A percentile compares a stretch with the other conserved stretches of the same genome.
phyloP scores from a whole-genome alignment of 2,329 filamentous ascomycete genomes.

The Calonectria pseudoreteaudii region DNA sequence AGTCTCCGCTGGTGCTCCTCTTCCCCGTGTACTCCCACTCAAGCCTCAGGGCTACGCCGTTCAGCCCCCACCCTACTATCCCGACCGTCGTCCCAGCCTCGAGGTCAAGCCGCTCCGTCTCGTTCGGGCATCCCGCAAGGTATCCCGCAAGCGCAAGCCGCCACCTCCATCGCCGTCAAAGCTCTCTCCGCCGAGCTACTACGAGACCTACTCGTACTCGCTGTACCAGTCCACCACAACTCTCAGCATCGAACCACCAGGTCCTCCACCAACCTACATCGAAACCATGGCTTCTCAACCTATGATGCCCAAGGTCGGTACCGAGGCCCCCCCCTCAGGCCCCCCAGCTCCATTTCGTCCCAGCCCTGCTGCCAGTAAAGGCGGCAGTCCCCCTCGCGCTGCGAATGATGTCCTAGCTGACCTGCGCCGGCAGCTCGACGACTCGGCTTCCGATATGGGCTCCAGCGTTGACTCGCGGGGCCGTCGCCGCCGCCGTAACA shows the following conservation, averaged over 20 bases:
- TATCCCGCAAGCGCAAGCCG: slow-evolving; percentile 26
- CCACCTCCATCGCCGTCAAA: background rate
- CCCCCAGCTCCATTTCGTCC: slow-evolving; percentile 14
- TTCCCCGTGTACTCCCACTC: slow-evolving; percentile 34
- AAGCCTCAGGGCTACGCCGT: slow-evolving; percentile 32
- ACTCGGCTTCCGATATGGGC: slow-evolving; percentile 33
- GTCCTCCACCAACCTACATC: slow-evolving; percentile 28
- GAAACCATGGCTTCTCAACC: slow-evolving; percentile 33
- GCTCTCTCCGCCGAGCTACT: slow-evolving; percentile 27
- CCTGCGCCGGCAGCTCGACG: slow-evolving; percentile 34
- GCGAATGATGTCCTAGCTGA: slow-evolving; percentile 33
- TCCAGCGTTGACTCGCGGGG: slow-evolving; percentile 35
- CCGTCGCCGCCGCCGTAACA: slow-evolving; percentile 35
- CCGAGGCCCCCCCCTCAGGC: slow-evolving; percentile 13
- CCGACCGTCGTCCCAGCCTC: slow-evolving; percentile 25
- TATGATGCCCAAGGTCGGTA: slow-evolving; percentile 35
- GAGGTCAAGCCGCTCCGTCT: slow-evolving; percentile 36
- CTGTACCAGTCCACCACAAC: slow-evolving; percentile 30
- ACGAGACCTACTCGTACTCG: slow-evolving; percentile 29
- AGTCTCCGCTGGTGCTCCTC: slow-evolving; percentile 30
- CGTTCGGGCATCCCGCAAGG: slow-evolving; percentile 32
- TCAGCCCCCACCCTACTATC: slow-evolving; percentile 33
- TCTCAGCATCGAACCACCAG: slow-evolving; percentile 30
- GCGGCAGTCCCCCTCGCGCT: slow-evolving; percentile 27
- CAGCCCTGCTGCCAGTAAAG: slow-evolving; percentile 5